Evolutionary conservation across 495 filamentous ascomycete species (phyloP), one percentile per base, ranked within the genome.

Genomic region (Aspergillus diversus): DNA sequence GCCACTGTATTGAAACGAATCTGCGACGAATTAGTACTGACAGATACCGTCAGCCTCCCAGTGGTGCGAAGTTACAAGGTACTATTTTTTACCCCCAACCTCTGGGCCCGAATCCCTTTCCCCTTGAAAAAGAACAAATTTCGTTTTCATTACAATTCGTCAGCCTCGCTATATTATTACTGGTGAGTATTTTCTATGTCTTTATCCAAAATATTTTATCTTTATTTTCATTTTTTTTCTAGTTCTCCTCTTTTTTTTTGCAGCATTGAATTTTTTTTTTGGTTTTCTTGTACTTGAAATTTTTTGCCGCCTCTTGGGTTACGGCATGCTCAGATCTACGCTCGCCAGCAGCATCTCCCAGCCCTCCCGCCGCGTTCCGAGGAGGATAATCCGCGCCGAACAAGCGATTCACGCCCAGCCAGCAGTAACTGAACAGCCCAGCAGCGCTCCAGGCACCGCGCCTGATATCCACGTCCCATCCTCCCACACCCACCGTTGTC

Each of bases 281-380:
- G 21, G 21, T 27, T 27, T 27, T 27, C 21, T 27, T 27, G 21
- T 27, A 27, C 21, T 27, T 27, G 21, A 27, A 42, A 50, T 34
- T 31, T 51, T 59, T 65, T 49, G 63, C 47, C 54, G 56, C 64
- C 49, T 33, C 37, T 57, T 42, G 56, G 57, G 61, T 53, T 58
- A 61, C 63, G 69, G 69, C 72, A 77, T 78, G 70, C 77, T 75
- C 70, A 79, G 70, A 76, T 71, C 67, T 80, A 80, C 77, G 77
- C 77, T 51, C 61, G 63, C 54, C 71, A 66, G 68, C 68, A 61
- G 73, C 73, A 75, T 71, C 73, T 71, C 66, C 70, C 75, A 77
- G 75, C 75, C 75, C 70, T 72, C 59, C 61, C 60, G 66, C 66
- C 68, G 68, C 51, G 53, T 61, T 73, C 70, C 69, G 71, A 57